Evolutionary conservation across 495 filamentous ascomycete genomes (phyloP).

Genomic region (Xylaria scruposa): DNA sequence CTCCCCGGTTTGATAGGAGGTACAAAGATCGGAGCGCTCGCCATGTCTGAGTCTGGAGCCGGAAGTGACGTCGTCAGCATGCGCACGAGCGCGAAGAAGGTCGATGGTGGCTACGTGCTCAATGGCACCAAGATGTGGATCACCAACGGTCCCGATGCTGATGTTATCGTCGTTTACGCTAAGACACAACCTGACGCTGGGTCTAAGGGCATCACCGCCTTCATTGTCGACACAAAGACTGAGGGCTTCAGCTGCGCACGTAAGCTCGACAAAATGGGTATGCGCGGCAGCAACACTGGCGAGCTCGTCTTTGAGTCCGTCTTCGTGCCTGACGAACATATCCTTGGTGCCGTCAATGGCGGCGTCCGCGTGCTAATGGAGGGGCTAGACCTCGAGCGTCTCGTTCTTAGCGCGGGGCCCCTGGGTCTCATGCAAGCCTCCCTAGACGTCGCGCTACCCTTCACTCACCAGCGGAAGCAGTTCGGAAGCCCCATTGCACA

Average conservation of each 20-base stretch:
- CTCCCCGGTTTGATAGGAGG: conserved; percentile 85
- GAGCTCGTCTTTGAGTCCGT: conserved; percentile 93
- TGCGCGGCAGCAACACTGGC: conserved; percentile 96
- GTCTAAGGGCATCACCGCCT: conserved; percentile 94
- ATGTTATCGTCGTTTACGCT: conserved; percentile 90
- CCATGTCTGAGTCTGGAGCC: conserved; percentile 93
- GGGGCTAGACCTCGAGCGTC: conserved; percentile 89
- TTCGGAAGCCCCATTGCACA: conserved; percentile 88
- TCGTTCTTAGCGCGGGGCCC: conserved; percentile 91
- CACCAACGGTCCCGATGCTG: conserved; percentile 94
- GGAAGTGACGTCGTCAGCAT: conserved; percentile 96
- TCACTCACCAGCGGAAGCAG: conserved; percentile 87
- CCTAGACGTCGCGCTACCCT: conserved; percentile 86
- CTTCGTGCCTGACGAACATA: conserved; percentile 82
- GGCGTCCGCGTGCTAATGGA: conserved; percentile 96
- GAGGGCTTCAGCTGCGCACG: conserved; percentile 84
- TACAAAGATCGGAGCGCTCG: conserved; percentile 83
- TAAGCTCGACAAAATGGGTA: conserved; percentile 97
- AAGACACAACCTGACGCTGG: conserved; percentile 84
- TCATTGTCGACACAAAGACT: conserved; percentile 77
- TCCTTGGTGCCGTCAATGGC: conserved; percentile 79
- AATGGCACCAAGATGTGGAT: conserved; percentile 99
- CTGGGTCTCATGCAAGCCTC: conserved; percentile 94
- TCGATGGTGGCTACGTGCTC: conserved; percentile 84
- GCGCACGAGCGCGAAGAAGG: conserved; percentile 80